These are phyloP conservation scores for Cladosporium sp. DNA, from an alignment of 2,329 filamentous ascomycete genomes.

Conservation along the genomic window DNA sequence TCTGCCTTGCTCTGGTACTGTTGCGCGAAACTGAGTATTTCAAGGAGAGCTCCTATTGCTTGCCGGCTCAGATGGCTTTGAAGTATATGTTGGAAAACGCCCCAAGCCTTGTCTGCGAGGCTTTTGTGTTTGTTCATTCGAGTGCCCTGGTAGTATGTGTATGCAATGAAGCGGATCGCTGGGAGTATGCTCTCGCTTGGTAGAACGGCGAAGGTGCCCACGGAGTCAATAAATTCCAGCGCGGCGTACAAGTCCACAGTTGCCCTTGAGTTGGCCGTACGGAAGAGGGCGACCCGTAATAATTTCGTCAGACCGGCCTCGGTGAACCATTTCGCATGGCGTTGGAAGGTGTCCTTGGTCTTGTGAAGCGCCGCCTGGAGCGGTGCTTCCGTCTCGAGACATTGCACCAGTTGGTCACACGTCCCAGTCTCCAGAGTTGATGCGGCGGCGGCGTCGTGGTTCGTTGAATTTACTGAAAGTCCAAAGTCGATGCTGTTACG, in stretches of 20 bases:
- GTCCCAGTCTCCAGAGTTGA: slow-evolving; percentile 7
- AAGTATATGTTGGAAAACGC: slow-evolving; percentile 32
- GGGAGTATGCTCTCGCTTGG: slow-evolving; percentile 28
- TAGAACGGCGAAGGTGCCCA: slow-evolving; percentile 35
- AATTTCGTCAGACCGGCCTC: slow-evolving; percentile 30
- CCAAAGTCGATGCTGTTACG: slow-evolving; percentile 11
- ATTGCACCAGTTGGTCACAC: slow-evolving; percentile 9
- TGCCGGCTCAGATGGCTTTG: slow-evolving; percentile 35
- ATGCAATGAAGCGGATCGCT: slow-evolving; percentile 33
- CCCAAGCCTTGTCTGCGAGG: slow-evolving; percentile 33
- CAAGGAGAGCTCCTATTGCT: slow-evolving; percentile 30
- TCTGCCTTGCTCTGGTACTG: slow-evolving; percentile 26
- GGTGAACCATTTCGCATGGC: slow-evolving; percentile 39
- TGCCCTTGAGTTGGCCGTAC: slow-evolving; percentile 31
- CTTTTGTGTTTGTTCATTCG: slow-evolving; percentile 34
- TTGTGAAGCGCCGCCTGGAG: slow-evolving; percentile 28
- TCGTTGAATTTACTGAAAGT: background rate
- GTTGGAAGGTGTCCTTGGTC: slow-evolving; percentile 31
- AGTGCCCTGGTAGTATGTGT: slow-evolving; percentile 36
- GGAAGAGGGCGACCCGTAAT: slow-evolving; percentile 30
- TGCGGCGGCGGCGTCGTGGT: background rate
- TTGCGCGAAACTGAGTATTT: slow-evolving; percentile 29
- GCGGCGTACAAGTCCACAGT: slow-evolving; percentile 35
- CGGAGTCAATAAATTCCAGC: slow-evolving; percentile 34
- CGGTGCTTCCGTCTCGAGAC: slow-evolving; percentile 14